These are phyloP conservation scores for Colletotrichum sp. DNA, from an alignment of 2,329 filamentous ascomycete genomes.

Conservation along the genomic window DNA sequence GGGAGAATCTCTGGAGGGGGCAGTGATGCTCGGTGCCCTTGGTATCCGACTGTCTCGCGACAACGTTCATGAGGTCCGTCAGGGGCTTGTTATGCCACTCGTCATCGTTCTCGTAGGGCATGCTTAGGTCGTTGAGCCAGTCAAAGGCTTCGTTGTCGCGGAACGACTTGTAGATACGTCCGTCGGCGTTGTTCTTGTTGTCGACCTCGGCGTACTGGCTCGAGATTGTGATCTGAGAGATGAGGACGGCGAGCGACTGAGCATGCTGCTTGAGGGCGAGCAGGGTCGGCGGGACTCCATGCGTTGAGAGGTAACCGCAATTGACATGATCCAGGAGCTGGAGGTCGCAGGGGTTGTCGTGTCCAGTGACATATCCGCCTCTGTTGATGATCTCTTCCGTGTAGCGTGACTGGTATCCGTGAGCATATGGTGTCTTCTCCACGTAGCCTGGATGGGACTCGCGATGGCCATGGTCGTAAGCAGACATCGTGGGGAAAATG, in stretches of 20 bases:
- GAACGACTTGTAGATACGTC: constrained; percentile 32
- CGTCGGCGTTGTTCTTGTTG: constrained; percentile 10
- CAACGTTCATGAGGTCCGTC: constrained; percentile 49
- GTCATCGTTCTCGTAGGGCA: constrained; percentile 54
- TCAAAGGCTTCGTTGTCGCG: constrained; percentile 57
- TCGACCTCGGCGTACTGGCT: constrained; percentile 33
- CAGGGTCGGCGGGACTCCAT: constrained; percentile 57
- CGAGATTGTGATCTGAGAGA: constrained; percentile 51
- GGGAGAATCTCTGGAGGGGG: constrained; percentile 38
- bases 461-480: not conserved
- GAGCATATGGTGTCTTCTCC: constrained; percentile 14
- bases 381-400: not conserved
- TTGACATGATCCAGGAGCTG: constrained; percentile 49
- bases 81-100: constrained; percentile 52
- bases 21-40: constrained; percentile 50
- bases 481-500: not conserved
- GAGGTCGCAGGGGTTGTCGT: constrained; percentile 22
- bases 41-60: constrained; percentile 46
- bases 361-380: not conserved
- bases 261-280: constrained; percentile 64
- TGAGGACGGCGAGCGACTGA: constrained; percentile 60
- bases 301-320: constrained; percentile 63
- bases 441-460: not conserved
- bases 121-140: constrained; percentile 58
- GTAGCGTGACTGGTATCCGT: constrained; percentile 17